A percentile compares a stretch with the other conserved stretches of the same genome.
Evolutionary conservation across 306 rosid species (phyloP).

Genomic region (Parietaria judaica): DNA sequence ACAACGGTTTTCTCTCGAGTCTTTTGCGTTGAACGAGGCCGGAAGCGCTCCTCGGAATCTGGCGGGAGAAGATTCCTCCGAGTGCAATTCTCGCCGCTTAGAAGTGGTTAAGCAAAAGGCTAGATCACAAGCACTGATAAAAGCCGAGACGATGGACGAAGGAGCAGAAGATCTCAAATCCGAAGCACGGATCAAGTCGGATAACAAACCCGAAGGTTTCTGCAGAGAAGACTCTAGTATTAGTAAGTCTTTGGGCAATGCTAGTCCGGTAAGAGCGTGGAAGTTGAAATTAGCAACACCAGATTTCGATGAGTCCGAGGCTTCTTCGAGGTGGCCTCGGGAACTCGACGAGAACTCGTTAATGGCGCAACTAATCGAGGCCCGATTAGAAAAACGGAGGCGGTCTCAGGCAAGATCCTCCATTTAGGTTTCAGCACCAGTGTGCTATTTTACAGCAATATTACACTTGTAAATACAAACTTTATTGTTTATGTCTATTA

Average conservation of each 20-base stretch:
- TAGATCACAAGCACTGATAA: slow-evolving; percentile 14
- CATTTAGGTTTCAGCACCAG: not conserved
- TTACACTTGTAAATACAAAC: slow-evolving; percentile 27
- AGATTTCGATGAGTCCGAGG: slow-evolving; percentile 30
- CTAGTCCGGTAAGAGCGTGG: slow-evolving; percentile 41
- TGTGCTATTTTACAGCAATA: slow-evolving; percentile 1
- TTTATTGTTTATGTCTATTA: slow-evolving; percentile 2
- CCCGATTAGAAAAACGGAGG: slow-evolving; percentile 58
- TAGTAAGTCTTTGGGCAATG: slow-evolving; percentile 23
- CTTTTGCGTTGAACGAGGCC: slow-evolving; percentile 41
- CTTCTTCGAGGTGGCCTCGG: slow-evolving; percentile 42
- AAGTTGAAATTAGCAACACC: slow-evolving; percentile 32
- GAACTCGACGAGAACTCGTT: slow-evolving; percentile 62
- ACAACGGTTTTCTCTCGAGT: slow-evolving; percentile 44
- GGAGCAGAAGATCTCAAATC: slow-evolving; percentile 16
- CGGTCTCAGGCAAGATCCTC: slow-evolving; percentile 16
- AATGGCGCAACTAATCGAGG: slow-evolving; percentile 80
- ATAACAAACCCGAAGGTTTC: slow-evolving; percentile 27
- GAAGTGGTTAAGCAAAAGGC: slow-evolving; percentile 25
- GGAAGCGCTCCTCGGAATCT: slow-evolving; percentile 40
- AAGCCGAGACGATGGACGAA: not conserved
- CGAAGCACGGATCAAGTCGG: slow-evolving; percentile 19
- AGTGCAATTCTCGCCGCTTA: slow-evolving; percentile 11
- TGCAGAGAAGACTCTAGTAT: slow-evolving; percentile 32
- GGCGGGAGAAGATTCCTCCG: slow-evolving; percentile 39